Conservation (phyloP, 768 basidiomycete species). For the Leccinum boreale region DNA sequence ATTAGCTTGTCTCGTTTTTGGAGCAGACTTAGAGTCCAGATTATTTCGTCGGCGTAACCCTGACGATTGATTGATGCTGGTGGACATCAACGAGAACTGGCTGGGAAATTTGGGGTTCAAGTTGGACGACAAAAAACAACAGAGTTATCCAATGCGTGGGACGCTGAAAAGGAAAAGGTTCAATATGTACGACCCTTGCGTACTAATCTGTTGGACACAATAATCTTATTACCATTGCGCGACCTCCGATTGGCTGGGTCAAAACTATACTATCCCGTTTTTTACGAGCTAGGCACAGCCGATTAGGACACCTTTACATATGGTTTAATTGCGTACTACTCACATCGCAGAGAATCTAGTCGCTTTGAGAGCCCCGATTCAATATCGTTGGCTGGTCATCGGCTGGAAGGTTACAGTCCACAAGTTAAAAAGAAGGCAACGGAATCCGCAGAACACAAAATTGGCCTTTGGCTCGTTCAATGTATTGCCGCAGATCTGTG, state of each 20-base stretch:
- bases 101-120: background rate
- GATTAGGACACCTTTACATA: too few species aligned
- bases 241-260: background rate
- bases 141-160: background rate
- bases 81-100: background rate
- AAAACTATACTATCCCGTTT: background rate
- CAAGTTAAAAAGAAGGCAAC: too few species aligned
- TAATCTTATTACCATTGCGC: background rate
- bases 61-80: background rate
- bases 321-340: background rate
- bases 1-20: background rate
- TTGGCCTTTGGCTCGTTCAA: background rate
- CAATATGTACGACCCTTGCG: too few species aligned
- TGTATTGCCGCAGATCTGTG: background rate
- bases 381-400: too few species aligned
- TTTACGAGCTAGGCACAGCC: background rate
- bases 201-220: background rate
- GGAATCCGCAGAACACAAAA: background rate
- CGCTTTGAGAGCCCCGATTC: too few species aligned
- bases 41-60: conserved; percentile 11
- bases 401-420: too few species aligned
- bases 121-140: background rate
- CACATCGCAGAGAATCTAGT: background rate
- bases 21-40: background rate
- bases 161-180: too few species aligned